These are phyloP conservation scores for Diphasiastrum complanatum DNA, from an alignment of 83 land plant genomes.

Conservation along the genomic window DNA sequence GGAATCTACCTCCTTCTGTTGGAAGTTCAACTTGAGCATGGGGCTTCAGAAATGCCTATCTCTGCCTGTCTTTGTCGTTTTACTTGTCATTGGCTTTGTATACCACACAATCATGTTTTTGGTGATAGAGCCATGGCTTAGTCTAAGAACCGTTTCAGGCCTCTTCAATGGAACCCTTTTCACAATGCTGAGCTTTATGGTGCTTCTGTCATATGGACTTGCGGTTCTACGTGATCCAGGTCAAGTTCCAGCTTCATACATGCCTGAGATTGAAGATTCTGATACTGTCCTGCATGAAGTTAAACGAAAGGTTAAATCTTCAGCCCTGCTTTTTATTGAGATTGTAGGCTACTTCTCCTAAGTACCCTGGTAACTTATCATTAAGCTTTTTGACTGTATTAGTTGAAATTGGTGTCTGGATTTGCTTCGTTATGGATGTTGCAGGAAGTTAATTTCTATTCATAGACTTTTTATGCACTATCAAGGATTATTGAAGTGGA, in stretches of 20 bases:
- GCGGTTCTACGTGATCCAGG: constrained; percentile 79
- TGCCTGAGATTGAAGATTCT: constrained; percentile 67
- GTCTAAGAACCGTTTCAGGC: constrained; percentile 61
- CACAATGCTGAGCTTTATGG: constrained; percentile 51
- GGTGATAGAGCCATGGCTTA: constrained; percentile 76
- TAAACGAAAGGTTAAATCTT: constrained; percentile 74
- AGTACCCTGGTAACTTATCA: no score
- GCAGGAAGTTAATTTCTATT: no score
- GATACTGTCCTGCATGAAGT: constrained; percentile 63
- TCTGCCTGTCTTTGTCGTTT: constrained; percentile 54
- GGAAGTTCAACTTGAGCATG: no score
- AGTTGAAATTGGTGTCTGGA: no score
- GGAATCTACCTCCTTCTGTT: no score
- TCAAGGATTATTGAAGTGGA: no score
- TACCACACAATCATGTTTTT: constrained; percentile 66
- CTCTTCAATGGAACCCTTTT: constrained; percentile 59
- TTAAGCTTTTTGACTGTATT: no score
- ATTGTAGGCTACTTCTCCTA: not conserved
- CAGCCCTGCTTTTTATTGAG: constrained; percentile 2
- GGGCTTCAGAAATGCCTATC: constrained; percentile 48
- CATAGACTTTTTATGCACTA: no score
- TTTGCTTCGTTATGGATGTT: no score
- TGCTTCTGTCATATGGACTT: constrained; percentile 44
- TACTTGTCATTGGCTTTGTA: constrained; percentile 44
- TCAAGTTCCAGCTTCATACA: constrained; percentile 56